A percentile compares a stretch with the other conserved stretches of the same genome.
Conservation (phyloP, 2,329 filamentous ascomycete genomes). For the Calonectria montana region DNA sequence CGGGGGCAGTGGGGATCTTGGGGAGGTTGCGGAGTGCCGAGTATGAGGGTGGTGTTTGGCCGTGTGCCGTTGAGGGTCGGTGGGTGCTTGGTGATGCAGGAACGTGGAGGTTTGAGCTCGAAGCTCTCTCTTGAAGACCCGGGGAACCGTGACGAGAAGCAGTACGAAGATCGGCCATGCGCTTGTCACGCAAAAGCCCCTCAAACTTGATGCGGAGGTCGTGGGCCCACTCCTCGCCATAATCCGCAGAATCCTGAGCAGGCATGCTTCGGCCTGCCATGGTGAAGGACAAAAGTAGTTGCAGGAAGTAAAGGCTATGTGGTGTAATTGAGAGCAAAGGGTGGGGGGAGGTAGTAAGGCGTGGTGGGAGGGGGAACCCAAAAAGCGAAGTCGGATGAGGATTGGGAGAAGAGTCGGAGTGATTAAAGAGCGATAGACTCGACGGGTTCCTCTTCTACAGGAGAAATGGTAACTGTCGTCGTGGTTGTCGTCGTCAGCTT, state of each 20-base stretch:
- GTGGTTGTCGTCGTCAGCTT: constrained; percentile 42
- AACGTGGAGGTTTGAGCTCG: constrained; percentile 60
- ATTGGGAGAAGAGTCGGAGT: constrained; percentile 28
- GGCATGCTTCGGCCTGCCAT: constrained; percentile 54
- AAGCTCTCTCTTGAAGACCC: constrained; percentile 61
- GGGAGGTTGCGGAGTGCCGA: constrained; percentile 62
- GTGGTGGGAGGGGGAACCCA: constrained; percentile 21
- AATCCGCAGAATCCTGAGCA: constrained; percentile 51
- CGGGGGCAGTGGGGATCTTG: constrained; percentile 78
- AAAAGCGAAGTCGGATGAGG: constrained; percentile 19
- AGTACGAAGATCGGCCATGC: constrained; percentile 79
- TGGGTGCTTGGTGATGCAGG: constrained; percentile 52
- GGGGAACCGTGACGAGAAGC: constrained; percentile 69
- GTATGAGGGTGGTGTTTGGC: constrained; percentile 58
- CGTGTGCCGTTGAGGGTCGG: constrained; percentile 61
- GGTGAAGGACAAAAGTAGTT: constrained; percentile 27
- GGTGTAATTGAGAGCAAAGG: constrained; percentile 13
- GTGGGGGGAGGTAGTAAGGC: background rate
- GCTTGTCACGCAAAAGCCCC: constrained; percentile 84
- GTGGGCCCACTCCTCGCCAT: constrained; percentile 80
- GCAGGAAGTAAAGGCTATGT: background rate
- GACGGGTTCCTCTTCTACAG: constrained; percentile 22
- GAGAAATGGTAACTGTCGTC: constrained; percentile 37
- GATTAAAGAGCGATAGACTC: constrained; percentile 31
- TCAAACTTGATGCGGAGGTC: constrained; percentile 88